Evolutionary conservation across 495 filamentous ascomycete species (phyloP), one percentile per base, ranked within the genome.

Genomic region (Penicillium cosmopolitanum): DNA sequence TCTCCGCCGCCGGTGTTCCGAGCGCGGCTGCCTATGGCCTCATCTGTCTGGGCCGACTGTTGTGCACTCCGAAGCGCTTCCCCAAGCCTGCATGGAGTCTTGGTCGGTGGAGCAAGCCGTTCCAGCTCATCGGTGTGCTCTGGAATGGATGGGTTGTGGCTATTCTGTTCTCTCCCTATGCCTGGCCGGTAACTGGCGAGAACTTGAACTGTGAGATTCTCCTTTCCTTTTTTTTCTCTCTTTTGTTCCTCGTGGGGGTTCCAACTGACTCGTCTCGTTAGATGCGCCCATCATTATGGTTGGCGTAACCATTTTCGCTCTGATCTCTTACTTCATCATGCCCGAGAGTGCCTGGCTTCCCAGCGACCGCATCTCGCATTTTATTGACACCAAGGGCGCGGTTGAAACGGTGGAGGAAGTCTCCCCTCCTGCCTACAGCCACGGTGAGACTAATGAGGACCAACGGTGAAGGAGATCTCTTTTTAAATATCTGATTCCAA

Each of bases 21-120:
- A 82, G 80, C 43, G 81, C 81, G 19, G 81, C 82, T 1, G 80
- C 81, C 5, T 84, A 84, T 59, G 81, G 80, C 2, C 71, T 84
- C 7, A 82, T 84, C 62, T 82, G 80, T 52, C 76, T 84, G 1
- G 82, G 77, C 5, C 77, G 82, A 15, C 68, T 78, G 10, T 62
- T 82, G 47, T 76, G 80, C 44, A 84, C 82, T 2, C 77, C 74
- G 0, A 69, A 75, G 2, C 72, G 70, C 10, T 80, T 80, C 59
- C 78, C 78, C 21, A 80, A 72, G 58, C 78, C 78, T 8, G 51
- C 69, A 28, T 80, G 78, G 78, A 80, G 74, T 55, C 63, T 80
- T 7, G 78, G 78, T 1, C 61, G 68, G 0, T 70, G 64, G 66
- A 79, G 76, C 61, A 77, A 77, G 68, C 78, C 78, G 19, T 80